phyloP scores from a whole-genome alignment of 78 protist species.

The Polysphondylium violaceum region DNA sequence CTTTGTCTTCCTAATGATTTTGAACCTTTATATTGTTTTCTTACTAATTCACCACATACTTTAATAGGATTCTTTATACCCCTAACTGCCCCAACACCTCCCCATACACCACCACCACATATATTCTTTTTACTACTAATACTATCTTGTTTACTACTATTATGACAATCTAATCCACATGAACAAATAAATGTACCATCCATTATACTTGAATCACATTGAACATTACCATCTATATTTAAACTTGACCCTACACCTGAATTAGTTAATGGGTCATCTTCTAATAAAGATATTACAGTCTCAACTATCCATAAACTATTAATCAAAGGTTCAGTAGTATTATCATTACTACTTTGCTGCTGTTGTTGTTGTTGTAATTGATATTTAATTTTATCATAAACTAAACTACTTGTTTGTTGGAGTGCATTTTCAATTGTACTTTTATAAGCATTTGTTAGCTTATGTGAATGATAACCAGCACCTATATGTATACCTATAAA shows the following conservation, averaged over 20 bases:
- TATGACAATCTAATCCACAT: slow-evolving; percentile 26
- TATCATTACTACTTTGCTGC: not conserved
- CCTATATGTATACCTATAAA: slow-evolving; percentile 80
- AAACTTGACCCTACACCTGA: slow-evolving; percentile 77
- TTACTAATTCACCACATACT: slow-evolving; percentile 12
- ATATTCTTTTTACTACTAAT: not conserved
- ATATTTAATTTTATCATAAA: slow-evolving; percentile 8
- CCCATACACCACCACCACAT: slow-evolving; percentile 71
- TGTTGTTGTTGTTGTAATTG: not conserved
- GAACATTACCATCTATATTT: slow-evolving; percentile 67
- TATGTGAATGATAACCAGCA: slow-evolving; percentile 72
- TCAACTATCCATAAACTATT: slow-evolving; percentile 25
- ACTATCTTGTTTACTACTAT: not conserved
- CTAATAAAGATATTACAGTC: slow-evolving; percentile 32
- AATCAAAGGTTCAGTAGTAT: too few species aligned
- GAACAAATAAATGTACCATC: slow-evolving; percentile 28
- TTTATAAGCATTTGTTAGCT: slow-evolving; percentile 30
- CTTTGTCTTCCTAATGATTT: slow-evolving; percentile 78
- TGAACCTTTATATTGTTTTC: slow-evolving; percentile 35
- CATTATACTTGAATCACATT: slow-evolving; percentile 82
- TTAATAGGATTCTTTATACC: slow-evolving; percentile 82
- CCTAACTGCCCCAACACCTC: slow-evolving; percentile 73
- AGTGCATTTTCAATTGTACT: slow-evolving; percentile 16
- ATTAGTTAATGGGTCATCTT: slow-evolving; percentile 81
- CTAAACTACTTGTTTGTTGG: not conserved